These are phyloP conservation scores for Phytophthora sojae DNA, from an alignment of 352 stramenopile genomes.

Conservation along the genomic window DNA sequence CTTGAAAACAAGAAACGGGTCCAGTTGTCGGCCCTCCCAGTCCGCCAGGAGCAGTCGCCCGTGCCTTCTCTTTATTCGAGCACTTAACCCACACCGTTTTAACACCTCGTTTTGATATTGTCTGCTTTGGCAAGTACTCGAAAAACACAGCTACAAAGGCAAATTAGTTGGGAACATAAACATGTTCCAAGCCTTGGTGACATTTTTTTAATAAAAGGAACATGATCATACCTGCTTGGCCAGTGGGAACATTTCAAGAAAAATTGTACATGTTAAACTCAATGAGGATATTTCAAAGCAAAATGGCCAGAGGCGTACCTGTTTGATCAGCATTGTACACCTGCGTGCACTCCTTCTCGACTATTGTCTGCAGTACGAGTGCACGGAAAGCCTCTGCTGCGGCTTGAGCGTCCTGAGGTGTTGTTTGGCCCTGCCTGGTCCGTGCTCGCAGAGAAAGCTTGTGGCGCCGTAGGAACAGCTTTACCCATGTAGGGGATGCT, in stretches of 20 bases:
- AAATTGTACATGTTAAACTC: background rate
- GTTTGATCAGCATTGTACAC: background rate
- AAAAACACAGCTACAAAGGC: background rate
- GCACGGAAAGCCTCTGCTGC: background rate
- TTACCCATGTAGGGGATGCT: background rate
- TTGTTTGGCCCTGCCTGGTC: background rate
- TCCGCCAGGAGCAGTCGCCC: slow-evolving; percentile 11
- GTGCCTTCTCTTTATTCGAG: slow-evolving; percentile 10
- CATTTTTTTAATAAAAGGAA: too few relatives aligned
- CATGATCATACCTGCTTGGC: too few relatives aligned
- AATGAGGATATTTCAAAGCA: background rate
- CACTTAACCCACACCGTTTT: slow-evolving; percentile 15
- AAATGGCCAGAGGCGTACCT: background rate
- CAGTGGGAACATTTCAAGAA: background rate
- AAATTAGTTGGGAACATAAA: background rate
- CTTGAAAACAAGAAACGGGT: slow-evolving; percentile 2
- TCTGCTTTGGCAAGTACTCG: background rate
- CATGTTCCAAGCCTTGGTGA: background rate
- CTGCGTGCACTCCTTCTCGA: background rate
- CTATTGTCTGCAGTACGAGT: background rate
- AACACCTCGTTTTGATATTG: background rate
- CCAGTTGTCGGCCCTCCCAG: slow-evolving; percentile 1
- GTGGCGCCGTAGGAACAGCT: background rate
- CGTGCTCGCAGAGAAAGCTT: background rate
- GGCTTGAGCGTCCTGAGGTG: background rate